Base-by-base conservation (phyloP, 768 basidiomycete species). In the Mycena vulgaris region DNA sequence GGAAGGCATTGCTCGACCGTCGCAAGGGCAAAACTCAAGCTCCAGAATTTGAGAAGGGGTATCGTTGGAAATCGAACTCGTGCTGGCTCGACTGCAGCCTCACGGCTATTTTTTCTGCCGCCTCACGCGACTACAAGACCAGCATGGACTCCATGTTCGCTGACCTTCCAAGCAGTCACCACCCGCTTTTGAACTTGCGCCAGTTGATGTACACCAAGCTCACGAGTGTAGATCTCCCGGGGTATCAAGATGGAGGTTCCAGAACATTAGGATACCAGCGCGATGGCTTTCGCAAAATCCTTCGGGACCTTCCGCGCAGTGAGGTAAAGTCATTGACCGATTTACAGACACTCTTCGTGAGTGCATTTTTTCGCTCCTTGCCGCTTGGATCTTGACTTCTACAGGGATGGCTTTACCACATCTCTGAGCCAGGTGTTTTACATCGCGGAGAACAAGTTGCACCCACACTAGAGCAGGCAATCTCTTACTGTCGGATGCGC, bases 41-140 rank as follows among this genome's bases (percentile, higher is more conserved):
- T 1, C n/a, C n/a, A 5, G 53, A 56, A 16, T 66, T 25, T 21
- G 47, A 40, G n/a, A 66, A 51, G 21, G 14, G 13, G 3, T 64
- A 64, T 42, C 16, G 13, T 1, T 66, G 53, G 55, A 45, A 58
- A 17, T 40, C 55, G 5, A 57, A 35, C 25, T 57, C 64, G 2
- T 65, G 64, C 49, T 65, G 64, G 64, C 55, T 65, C 25, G 64
- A 65, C 23, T 56, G 30, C 1, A 51, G 45, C n/a, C 64, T 66
- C 19, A 66, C 47, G 25, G 5, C 27, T 0, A 27, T 66, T 1
- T 48, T 19, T 16, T 5, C 56, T 2, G 64, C 64, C 9, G 64
- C 47, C 11, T 23, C 64, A 5, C 55, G 56, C 8, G 64, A 66
- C n/a, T 58, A 49, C 27, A 10, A 23, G 5, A 2, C 27, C 9